These are phyloP conservation scores for Suhomyces sp. DNA, from an alignment of 805 yeast genomes.

Conservation along the genomic window DNA sequence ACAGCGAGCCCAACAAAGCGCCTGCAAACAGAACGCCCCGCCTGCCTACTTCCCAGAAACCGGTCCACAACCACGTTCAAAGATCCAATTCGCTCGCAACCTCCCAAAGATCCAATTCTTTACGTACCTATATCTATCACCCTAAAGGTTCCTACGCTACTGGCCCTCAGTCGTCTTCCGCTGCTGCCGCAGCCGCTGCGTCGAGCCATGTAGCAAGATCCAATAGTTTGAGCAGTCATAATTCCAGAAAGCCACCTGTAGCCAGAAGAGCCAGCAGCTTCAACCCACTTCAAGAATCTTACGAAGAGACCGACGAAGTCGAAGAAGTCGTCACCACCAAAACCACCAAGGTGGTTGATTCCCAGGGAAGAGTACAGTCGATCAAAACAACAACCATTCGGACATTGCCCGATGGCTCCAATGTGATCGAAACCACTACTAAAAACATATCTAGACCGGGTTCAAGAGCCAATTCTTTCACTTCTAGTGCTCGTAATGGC, in stretches of 20 bases:
- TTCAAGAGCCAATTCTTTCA: slow-evolving; percentile 31
- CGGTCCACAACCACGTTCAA: slow-evolving; percentile 3
- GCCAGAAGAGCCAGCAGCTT: neutral
- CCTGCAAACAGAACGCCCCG: neutral
- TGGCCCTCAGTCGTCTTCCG: slow-evolving; percentile 13
- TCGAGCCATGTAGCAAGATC: slow-evolving; percentile 1
- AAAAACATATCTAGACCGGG: slow-evolving; percentile 35
- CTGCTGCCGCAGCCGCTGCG: neutral
- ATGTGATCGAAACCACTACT: slow-evolving; percentile 41
- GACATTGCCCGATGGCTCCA: slow-evolving; percentile 41
- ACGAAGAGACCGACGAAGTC: slow-evolving; percentile 10
- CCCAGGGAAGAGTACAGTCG: slow-evolving; percentile 37
- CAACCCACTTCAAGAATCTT: slow-evolving; percentile 8
- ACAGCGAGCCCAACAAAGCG: slow-evolving; percentile 9
- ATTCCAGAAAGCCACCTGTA: neutral
- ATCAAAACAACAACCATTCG: slow-evolving; percentile 39
- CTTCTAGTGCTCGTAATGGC: slow-evolving; percentile 14
- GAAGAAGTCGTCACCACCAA: slow-evolving; percentile 36
- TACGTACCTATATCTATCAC: slow-evolving; percentile 34
- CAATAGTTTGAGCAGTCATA: slow-evolving; percentile 1
- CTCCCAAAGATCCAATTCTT: slow-evolving; percentile 27
- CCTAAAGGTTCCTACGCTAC: slow-evolving; percentile 39
- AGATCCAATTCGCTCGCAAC: slow-evolving; percentile 23
- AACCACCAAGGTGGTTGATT: slow-evolving; percentile 40
- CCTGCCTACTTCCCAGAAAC: neutral